Evolutionary conservation across 148 eudicot genomes (phyloP).

Genomic region (Cornus controversa): DNA sequence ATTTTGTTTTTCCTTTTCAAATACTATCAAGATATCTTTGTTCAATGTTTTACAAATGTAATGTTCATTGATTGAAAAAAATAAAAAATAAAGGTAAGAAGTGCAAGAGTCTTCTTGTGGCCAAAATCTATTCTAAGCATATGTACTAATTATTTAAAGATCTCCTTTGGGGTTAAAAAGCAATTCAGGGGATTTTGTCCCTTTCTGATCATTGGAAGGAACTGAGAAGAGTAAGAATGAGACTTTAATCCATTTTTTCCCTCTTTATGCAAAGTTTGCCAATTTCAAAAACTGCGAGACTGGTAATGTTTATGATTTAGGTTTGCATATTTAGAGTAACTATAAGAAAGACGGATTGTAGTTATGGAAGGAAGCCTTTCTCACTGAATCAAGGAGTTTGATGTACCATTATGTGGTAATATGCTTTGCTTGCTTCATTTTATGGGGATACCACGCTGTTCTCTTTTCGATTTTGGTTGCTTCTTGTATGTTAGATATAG

Average conservation of each 20-base stretch:
- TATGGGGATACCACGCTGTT: conserved; percentile 9
- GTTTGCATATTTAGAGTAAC: too few species aligned
- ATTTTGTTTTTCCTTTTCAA: not conserved
- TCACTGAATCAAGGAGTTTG: not conserved
- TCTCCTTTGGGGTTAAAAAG: not conserved
- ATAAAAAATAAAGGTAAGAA: not conserved
- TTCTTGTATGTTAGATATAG: not conserved
- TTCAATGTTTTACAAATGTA: not conserved
- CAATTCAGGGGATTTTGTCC: not conserved
- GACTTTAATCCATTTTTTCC: too few species aligned
- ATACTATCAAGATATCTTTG: not conserved
- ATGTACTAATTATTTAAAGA: not conserved
- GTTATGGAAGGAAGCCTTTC: not conserved
- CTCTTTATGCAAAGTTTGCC: too few species aligned
- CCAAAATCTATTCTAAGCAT: not conserved
- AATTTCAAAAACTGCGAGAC: too few species aligned
- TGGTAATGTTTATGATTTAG: too few species aligned
- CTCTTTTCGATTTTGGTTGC: not conserved
- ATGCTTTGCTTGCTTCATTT: conserved; percentile 9
- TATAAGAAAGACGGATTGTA: too few species aligned
- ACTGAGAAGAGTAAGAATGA: not conserved
- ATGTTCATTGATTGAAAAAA: not conserved
- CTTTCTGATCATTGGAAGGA: not conserved
- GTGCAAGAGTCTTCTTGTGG: not conserved
- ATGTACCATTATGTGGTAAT: not conserved